Evolutionary conservation across 202 grass and related monocot genomes (phyloP), one percentile per base, ranked within the genome.

Genomic region (Setaria viridis): DNA sequence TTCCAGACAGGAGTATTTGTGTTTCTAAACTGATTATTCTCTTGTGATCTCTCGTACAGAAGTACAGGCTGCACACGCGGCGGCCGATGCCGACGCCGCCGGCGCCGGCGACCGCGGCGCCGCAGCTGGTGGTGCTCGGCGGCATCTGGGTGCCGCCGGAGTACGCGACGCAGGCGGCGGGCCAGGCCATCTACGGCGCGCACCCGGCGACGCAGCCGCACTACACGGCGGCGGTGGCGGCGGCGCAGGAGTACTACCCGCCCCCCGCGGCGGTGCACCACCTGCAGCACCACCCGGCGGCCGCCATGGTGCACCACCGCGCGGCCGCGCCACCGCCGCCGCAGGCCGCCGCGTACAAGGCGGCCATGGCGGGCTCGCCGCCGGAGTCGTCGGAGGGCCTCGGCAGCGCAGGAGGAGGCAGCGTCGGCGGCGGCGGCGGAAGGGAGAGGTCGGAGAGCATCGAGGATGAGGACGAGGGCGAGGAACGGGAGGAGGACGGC

Each of bases 91-190:
- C 77, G 41, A 70, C 87, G 49, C 81, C 86, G 4, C 70, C 89
- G 66, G 34, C 85, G 5, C 50, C 88, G 21, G 34, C 81, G 12
- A 20, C 88, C 0, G 63, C 87, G 37, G 82, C 92, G 11, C 92
- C 97, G 6, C 97, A 99, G 77, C 87, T 99, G 49, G 94, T 99
- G 58, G 89, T 97, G 8, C 94, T 99, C 11, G 94, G 97, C 10
- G 88, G 97, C 57, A 99, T 99, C 77, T 99, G 97, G 97, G 92
- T 99, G 11, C 92, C 94, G 29, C 94, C 90, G 11, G 97, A 99
- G 85, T 99, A 97, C 78, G 90, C 92, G 41, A 68, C 89, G 21
- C 91, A 94, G 76, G 92, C 86, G 45, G 86, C 56, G 42, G 82
- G 57, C 9, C 63, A 70, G 54, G 65, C 74, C 62, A 97, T 97